These are phyloP conservation scores for Lactuca saligna DNA, from an alignment of 129 eudicot species.

Conservation along the genomic window DNA sequence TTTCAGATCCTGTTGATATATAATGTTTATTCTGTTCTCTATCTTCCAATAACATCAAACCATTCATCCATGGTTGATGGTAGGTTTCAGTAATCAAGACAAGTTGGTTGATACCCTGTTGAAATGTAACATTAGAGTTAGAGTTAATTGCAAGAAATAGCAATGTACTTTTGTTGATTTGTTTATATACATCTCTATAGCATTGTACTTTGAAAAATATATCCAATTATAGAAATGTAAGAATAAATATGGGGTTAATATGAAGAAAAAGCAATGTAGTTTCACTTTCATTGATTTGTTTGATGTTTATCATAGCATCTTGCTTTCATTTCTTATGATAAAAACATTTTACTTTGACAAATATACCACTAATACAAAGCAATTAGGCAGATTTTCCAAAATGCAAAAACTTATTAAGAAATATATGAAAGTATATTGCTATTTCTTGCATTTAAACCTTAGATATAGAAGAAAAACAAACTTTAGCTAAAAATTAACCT, in stretches of 20 bases:
- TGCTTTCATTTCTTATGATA: too few relatives aligned
- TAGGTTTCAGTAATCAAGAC: constrained; percentile 48
- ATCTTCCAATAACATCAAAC: constrained; percentile 61
- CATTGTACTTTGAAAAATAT: not conserved
- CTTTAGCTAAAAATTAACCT: constrained; percentile 32
- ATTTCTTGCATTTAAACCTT: not conserved
- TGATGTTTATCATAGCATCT: too few relatives aligned
- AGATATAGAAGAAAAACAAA: not conserved
- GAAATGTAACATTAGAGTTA: not conserved
- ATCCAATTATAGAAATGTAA: too few relatives aligned
- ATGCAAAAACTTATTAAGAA: too few relatives aligned
- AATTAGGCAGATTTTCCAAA: too few relatives aligned
- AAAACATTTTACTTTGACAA: too few relatives aligned
- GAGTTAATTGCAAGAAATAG: not conserved
- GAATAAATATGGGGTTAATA: not conserved
- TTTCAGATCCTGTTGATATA: constrained; percentile 55
- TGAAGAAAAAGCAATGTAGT: not conserved
- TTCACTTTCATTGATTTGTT: too few relatives aligned
- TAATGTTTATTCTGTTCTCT: constrained; percentile 49
- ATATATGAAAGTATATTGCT: not conserved
- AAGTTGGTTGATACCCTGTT: constrained; percentile 65
- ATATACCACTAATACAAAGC: too few relatives aligned
- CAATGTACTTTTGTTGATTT: not conserved
- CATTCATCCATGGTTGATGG: constrained; percentile 72
- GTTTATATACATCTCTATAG: not conserved